Evolutionary conservation across 108 stramenopile genomes (phyloP).

Genomic region (Cyclostephanos invisitatus): DNA sequence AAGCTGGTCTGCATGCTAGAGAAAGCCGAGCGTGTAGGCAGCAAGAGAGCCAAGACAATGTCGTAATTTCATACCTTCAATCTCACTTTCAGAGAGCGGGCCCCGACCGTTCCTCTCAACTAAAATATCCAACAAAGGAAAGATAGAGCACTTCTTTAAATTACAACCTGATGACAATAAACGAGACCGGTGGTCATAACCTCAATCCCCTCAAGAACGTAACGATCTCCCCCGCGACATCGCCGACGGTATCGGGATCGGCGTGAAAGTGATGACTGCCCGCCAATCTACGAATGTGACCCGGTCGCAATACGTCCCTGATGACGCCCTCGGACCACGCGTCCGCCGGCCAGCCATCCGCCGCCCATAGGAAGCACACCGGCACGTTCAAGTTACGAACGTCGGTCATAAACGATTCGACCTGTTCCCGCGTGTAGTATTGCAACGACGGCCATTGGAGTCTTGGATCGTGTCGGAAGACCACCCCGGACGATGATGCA

Average conservation of each 20-base stretch:
- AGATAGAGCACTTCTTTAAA: too few relatives aligned
- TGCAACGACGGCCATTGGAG: constrained; percentile 76
- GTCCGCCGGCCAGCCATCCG: constrained; percentile 76
- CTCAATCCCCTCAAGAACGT: constrained; percentile 32
- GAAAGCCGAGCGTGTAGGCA: too few relatives aligned
- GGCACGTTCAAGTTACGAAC: constrained; percentile 46
- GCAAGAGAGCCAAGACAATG: too few relatives aligned
- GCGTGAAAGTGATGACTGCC: constrained; percentile 89
- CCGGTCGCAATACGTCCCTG: constrained; percentile 51
- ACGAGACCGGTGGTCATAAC: constrained; percentile 11
- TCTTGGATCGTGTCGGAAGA: constrained; percentile 77
- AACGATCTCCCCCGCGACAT: constrained; percentile 52
- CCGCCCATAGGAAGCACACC: constrained; percentile 57
- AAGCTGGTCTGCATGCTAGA: too few relatives aligned
- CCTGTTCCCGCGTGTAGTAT: constrained; percentile 72
- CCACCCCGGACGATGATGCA: constrained; percentile 22
- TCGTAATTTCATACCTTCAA: too few relatives aligned
- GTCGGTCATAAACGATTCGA: constrained; percentile 55
- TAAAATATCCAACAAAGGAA: too few relatives aligned
- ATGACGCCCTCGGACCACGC: constrained; percentile 28
- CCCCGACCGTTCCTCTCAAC: too few relatives aligned
- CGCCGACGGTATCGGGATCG: constrained; percentile 65
- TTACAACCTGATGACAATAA: too few relatives aligned
- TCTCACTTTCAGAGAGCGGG: too few relatives aligned
- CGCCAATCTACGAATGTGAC: constrained; percentile 38